Conservation (phyloP, 768 basidiomycete species). For the Erythrobasidium yunnanense region DNA sequence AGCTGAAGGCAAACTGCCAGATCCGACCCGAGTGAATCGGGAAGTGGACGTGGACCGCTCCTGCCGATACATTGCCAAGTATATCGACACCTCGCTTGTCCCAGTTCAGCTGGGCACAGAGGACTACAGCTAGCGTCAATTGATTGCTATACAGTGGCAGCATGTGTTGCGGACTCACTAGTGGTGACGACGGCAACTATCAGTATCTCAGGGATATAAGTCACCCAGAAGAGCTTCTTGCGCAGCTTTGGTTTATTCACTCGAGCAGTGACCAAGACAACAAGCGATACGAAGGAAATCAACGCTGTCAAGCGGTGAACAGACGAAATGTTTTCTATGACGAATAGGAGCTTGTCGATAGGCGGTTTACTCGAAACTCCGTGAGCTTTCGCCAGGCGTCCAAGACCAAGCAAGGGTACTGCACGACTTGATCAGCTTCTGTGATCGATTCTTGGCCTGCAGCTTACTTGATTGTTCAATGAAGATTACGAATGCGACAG, state of each 20-base stretch:
- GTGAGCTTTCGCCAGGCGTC: neutral
- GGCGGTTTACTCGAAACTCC: constrained; percentile 49
- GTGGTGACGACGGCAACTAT: constrained; percentile 75
- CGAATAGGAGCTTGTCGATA: constrained; percentile 64
- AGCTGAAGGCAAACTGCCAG: constrained; percentile 41
- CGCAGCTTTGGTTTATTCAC: constrained; percentile 43
- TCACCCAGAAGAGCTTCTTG: constrained; percentile 56
- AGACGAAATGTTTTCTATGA: constrained; percentile 49
- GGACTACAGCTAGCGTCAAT: neutral
- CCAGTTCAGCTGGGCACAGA: constrained; percentile 31
- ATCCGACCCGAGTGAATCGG: constrained; percentile 54
- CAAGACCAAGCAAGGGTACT: constrained; percentile 33
- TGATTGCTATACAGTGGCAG: neutral
- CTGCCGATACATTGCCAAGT: constrained; percentile 62
- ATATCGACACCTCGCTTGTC: constrained; percentile 58
- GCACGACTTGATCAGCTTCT: neutral
- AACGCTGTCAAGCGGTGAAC: constrained; percentile 57
- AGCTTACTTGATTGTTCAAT: constrained; percentile 23
- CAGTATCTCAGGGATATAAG: constrained; percentile 63
- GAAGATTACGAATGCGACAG: constrained; percentile 36
- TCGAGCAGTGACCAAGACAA: constrained; percentile 55
- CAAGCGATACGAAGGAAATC: constrained; percentile 63
- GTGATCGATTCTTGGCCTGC: neutral
- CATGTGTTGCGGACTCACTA: constrained; percentile 46
- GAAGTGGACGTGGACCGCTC: constrained; percentile 56